Conservation (phyloP, 2,329 filamentous ascomycete species). For the Claviceps humidiphila region DNA sequence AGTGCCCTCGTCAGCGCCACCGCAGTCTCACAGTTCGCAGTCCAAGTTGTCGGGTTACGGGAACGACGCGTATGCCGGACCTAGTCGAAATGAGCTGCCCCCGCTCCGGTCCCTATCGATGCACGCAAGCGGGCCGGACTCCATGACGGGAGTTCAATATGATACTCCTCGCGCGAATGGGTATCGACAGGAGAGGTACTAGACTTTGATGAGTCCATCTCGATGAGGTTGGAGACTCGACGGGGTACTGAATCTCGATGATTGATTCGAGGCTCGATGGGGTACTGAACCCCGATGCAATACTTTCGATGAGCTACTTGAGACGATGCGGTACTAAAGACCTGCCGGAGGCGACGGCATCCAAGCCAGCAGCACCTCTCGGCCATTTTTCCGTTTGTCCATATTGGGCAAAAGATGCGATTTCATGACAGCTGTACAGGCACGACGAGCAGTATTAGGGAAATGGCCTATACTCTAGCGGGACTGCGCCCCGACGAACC, state of each 20-base stretch:
- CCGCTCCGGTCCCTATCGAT: slow-evolving; percentile 36
- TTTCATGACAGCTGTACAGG: slow-evolving; percentile 6
- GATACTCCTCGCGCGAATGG: slow-evolving; percentile 35
- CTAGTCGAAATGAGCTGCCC: slow-evolving; percentile 38
- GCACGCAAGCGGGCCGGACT: slow-evolving; percentile 35
- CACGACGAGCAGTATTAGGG: background rate
- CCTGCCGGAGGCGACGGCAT: too few relatives aligned
- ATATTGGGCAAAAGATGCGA: slow-evolving; percentile 1
- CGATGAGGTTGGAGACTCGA: background rate
- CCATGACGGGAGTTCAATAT: slow-evolving; percentile 55
- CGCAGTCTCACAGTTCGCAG: slow-evolving; percentile 6
- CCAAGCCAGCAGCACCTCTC: background rate
- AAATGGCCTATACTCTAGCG: too few relatives aligned
- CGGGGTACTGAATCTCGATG: too few relatives aligned
- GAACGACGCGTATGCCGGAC: slow-evolving; percentile 17
- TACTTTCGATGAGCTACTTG: too few relatives aligned
- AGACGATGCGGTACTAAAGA: too few relatives aligned
- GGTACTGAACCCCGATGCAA: too few relatives aligned
- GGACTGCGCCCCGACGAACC: too few relatives aligned
- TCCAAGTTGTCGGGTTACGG: slow-evolving; percentile 11
- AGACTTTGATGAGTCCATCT: background rate
- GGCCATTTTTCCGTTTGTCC: slow-evolving; percentile 2
- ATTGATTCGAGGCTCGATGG: too few relatives aligned
- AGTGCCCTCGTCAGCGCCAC: slow-evolving; percentile 10
- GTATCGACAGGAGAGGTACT: slow-evolving; percentile 30